Conservation (phyloP, 2,329 filamentous ascomycete species). For the Epichloe uncinata region DNA sequence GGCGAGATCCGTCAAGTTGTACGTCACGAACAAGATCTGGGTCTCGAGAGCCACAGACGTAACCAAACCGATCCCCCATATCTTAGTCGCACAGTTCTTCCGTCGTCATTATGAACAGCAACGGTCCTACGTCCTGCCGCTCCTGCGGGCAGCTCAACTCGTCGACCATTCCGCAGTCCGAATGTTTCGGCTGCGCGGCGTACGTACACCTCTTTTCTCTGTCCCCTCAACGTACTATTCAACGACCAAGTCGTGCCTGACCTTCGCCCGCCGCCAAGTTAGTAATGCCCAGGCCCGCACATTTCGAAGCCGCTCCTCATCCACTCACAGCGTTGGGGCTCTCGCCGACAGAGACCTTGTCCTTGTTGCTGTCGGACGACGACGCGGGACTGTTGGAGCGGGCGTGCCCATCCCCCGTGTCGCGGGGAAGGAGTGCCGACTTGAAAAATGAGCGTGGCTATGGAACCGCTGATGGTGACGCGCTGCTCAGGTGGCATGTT, state of each 20-base stretch:
- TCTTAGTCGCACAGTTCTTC: not conserved
- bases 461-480: not conserved
- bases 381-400: not conserved
- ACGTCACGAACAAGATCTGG: no score
- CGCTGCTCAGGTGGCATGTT: not conserved
- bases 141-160: conserved; percentile 9
- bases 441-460: not conserved
- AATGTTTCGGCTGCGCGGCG: conserved; percentile 11
- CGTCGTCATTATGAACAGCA: not conserved
- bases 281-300: not conserved
- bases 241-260: not conserved
- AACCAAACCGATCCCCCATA: not conserved
- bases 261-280: not conserved
- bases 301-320: not conserved
- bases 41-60: no score
- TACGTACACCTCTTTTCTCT: conserved; percentile 1
- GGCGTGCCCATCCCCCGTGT: not conserved
- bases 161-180: conserved; percentile 7
- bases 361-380: not conserved
- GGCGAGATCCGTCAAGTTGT: no score
- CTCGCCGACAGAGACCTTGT: not conserved
- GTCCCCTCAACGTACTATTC: not conserved
- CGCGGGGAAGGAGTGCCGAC: not conserved
- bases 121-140: conserved; percentile 5
- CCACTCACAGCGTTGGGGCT: not conserved